Percentiles rank a stretch among this genome's conserved stretches.
Evolutionary conservation across 768 basidiomycete species (phyloP).

Genomic region (Tricholoma sp.): DNA sequence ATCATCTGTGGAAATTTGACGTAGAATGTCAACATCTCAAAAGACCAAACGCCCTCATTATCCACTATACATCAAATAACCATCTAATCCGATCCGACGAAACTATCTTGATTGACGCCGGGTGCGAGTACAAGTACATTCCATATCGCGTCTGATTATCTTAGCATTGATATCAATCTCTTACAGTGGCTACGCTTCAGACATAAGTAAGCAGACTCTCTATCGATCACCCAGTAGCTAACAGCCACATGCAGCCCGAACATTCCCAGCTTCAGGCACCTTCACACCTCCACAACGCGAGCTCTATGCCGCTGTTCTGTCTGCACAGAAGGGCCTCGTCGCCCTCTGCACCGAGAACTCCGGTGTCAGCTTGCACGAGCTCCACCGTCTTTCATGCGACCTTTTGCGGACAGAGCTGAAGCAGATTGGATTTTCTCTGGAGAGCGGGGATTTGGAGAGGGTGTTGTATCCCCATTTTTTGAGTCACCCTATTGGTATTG

Average conservation of each 20-base stretch:
- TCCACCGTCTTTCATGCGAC: conserved; percentile 71
- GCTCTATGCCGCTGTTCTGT: conserved; percentile 75
- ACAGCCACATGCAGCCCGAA: conserved; percentile 51
- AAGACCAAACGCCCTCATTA: conserved; percentile 77
- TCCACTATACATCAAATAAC: conserved; percentile 94
- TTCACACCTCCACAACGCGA: conserved; percentile 80
- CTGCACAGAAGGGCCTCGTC: conserved; percentile 66
- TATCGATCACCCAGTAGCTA: background rate
- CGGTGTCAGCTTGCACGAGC: conserved; percentile 59
- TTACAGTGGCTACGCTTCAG: conserved; percentile 83
- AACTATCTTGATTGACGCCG: conserved; percentile 83
- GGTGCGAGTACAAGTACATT: conserved; percentile 83
- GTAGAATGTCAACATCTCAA: background rate
- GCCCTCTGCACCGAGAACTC: conserved; percentile 52
- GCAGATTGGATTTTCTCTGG: conserved; percentile 69
- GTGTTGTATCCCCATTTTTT: conserved; percentile 90
- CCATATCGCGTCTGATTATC: conserved; percentile 1
- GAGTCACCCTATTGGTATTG: conserved; percentile 89
- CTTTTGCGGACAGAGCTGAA: conserved; percentile 67
- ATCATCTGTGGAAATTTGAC: background rate
- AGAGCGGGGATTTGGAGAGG: conserved; percentile 57
- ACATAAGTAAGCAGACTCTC: conserved; percentile 64
- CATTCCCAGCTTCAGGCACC: conserved; percentile 79
- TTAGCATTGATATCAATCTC: conserved; percentile 1
- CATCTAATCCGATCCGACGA: conserved; percentile 67